Base-by-base conservation (phyloP, 495 filamentous ascomycete genomes). In the Penicillium pancosmium region DNA sequence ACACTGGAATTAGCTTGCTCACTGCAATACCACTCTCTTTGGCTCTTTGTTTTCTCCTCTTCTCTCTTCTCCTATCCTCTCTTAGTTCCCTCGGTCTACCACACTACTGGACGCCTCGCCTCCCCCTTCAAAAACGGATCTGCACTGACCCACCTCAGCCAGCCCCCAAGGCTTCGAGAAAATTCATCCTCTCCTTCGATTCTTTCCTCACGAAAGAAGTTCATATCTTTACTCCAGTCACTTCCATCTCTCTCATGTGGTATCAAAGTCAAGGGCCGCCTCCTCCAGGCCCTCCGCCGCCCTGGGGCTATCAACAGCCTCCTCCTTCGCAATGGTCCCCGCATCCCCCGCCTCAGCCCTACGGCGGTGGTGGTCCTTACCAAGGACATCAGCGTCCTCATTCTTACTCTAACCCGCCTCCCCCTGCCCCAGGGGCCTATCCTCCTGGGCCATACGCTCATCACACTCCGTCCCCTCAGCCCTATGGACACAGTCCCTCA, bases 311-410 rank as follows among this genome's bases (percentile, higher is more conserved):
- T 71, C 63, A 66, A 46, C 55, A 48, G 9, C 47, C 48, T 33
- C 63, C 63, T 34, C 56, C 55, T 53, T 46, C 62, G 52, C 55
- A 60, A 54, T 57, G 66, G 58, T 44, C 56, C 55, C 50, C 60
- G n/a, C 54, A 63, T 55, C 58, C 67, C 63, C 65, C 67, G 51
- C 67, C 67, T 59, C 60, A 59, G 47, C 66, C 64, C 36, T 38
- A 38, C 36, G 36, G 35, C 15, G 11, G 13, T 10, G 23, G 27
- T 31, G 27, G 27, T 15, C 44, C 44, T 0, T 47, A 47, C 44
- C 21, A 43, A n/a, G 40, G 40, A 15, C 13, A 50, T 50, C 47
- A 50, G 21, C 47, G 23, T 13, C 21, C 11, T 50, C 21, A 25
- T 21, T 50, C 47, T 21, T 31, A 50, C 47, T 50, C 47, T 25